A percentile compares a stretch with the other conserved stretches of the same genome.
Conservation (phyloP, 2,329 filamentous ascomycete genomes). For the Ophiostoma triangulosporum region DNA sequence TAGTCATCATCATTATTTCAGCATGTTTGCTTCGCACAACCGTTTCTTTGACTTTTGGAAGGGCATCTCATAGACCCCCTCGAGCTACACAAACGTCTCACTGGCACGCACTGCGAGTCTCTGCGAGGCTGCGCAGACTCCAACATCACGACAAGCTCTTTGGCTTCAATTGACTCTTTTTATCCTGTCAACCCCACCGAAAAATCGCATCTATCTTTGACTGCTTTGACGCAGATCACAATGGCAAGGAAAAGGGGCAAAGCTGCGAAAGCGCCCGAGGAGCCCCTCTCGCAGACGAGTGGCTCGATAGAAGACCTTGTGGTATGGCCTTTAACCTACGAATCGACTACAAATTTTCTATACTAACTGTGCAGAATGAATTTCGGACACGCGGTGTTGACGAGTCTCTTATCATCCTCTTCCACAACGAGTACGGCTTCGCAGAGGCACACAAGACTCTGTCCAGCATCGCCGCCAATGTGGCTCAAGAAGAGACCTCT, state of each 20-base stretch:
- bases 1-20: background rate
- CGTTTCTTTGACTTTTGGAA: background rate
- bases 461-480: constrained; percentile 50
- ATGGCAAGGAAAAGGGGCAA: background rate
- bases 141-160: too few relatives aligned
- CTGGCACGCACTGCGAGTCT: background rate
- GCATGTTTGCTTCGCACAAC: background rate
- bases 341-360: background rate
- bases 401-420: constrained; percentile 61
- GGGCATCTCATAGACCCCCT: background rate
- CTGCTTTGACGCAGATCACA: too few relatives aligned
- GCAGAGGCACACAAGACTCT: constrained; percentile 45
- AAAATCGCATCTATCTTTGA: too few relatives aligned
- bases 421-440: constrained; percentile 57
- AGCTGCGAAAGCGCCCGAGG: background rate
- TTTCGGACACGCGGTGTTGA: constrained; percentile 68
- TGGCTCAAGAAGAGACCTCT: constrained; percentile 52
- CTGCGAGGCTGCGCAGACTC: background rate
- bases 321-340: background rate
- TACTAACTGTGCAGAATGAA: constrained; percentile 36
- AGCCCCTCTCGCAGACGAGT: background rate
- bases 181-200: too few relatives aligned
- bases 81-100: background rate
- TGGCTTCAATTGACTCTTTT: too few relatives aligned
- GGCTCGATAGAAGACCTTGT: constrained; percentile 2